Base-by-base conservation (phyloP, 2,329 filamentous ascomycete species). In the Colletotrichum sidae region DNA sequence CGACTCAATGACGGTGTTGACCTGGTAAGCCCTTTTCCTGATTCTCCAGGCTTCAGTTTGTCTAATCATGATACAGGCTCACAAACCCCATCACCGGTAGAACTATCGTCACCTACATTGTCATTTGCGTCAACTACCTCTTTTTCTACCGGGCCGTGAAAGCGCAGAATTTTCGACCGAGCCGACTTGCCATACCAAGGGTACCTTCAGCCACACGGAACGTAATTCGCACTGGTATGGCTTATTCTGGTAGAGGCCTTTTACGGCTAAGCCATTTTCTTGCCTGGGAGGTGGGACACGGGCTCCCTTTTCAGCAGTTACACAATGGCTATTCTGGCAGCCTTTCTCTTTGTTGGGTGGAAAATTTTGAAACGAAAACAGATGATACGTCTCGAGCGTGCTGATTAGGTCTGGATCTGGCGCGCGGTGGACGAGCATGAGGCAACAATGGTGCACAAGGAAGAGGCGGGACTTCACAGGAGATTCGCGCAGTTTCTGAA, bases 231-330 rank as follows among this genome's bases (percentile, higher is more conserved):
- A 5, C 80, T 90, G 13, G 67, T 84, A 0, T 78, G 90, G 45
- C 90, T 89, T 70, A 80, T 90, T 38, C 78, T 90, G 7, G 84
- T 91, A 4, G 78, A 90, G 2, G 82, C 90, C 0, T 57, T 46
- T 42, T 88, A 90, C 68, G 88, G 89, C 2, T 90, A 85, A 84
- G 83, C 77, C 69, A 86, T 83, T 61, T 90, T 90, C 75, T 88
- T 83, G 41, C 86, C 86, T 2, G 58, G 12, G 6, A 35, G 51
- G 8, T 51, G 59, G 45, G 79, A 81, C 47, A 78, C 75, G 2
- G 85, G 90, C 15, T 82, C 84, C 70, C 90, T 91, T 68, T 84
- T 90, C 47, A 88, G 85, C 64, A 87, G 81, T 65, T 90, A 90
- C 69, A 81, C 90, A 39, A 86, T 90, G 74, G 73, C 90, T n/a